Base-by-base conservation (phyloP, 2,329 filamentous ascomycete genomes). In the Venturiaceae sp. region DNA sequence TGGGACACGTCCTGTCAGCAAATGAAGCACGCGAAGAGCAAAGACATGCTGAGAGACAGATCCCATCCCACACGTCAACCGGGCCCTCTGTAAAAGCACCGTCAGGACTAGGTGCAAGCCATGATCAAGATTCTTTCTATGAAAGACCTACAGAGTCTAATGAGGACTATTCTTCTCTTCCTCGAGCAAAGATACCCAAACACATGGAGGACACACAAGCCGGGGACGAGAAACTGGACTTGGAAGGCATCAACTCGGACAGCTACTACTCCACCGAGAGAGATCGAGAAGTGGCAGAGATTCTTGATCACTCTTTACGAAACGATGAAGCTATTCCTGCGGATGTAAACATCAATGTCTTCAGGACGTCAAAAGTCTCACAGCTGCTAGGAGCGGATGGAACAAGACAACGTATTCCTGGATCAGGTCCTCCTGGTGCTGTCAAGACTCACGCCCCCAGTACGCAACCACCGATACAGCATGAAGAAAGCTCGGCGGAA, bases 301-400 rank as follows among this genome's bases (percentile, higher is more conserved):
- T 32, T n/a, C 44, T 50, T 8, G 23, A 30, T 13, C 14, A n/a
- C 23, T 30, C 28, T 11, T 26, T 3, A 30, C n/a, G 11, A 19
- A 41, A 5, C 21, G 30, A 76, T 58, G 73, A 78, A 19, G 74
- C 79, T n/a, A 60, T 79, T 16, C 76, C 82, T 3, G 80, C 83
- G 57, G 83, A 80, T 52, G 74, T 85, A 64, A 78, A 86, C 65
- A 77, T 79, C 5, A 79, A 83, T 62, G 69, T 87, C 0, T 87
- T 87, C 65, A 80, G 81, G 58, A 86, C 80, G 58, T 79, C 78
- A 3, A 77, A 75, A 58, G 79, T 85, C 21, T 80, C 82, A 30
- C 77, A 72, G 60, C 74, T 82, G 68, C 71, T 86, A 14, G 77
- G 80, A 32, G 74, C 50, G 14, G 30, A 57, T 21, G 75, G 78